Conservation (phyloP, 2,329 filamentous ascomycete species). For the Aureobasidium musti region DNA sequence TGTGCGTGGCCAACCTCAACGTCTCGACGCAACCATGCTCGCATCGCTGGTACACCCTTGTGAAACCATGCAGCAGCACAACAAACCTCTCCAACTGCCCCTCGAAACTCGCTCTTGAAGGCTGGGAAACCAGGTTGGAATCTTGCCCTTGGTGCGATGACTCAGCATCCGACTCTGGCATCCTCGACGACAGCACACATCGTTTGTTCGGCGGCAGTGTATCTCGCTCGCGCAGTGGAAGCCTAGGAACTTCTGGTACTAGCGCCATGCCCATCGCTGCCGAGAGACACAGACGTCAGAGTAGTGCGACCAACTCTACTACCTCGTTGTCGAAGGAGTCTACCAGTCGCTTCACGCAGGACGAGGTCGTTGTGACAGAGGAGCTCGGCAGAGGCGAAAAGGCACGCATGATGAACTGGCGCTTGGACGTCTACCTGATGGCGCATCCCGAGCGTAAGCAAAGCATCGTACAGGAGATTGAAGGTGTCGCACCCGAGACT, state of each 20-base stretch:
- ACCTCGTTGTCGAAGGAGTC: constrained; percentile 36
- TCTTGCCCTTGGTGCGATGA: constrained; percentile 52
- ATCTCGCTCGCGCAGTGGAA: constrained; percentile 38
- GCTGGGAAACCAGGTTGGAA: constrained; percentile 53
- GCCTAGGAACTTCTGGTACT: constrained; percentile 35
- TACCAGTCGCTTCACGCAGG: constrained; percentile 33
- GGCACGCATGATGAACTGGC: constrained; percentile 41
- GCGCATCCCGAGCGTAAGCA: constrained; percentile 38
- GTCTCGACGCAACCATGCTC: constrained; percentile 51
- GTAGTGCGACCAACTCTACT: constrained; percentile 32
- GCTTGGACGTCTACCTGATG: constrained; percentile 41
- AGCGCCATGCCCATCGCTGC: constrained; percentile 30
- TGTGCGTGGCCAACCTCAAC: constrained; percentile 55
- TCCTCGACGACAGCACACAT: constrained; percentile 49
- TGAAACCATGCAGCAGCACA: constrained; percentile 47
- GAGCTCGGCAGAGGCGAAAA: constrained; percentile 38
- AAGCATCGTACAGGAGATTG: constrained; percentile 25
- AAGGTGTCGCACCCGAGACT: background rate
- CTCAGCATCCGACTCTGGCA: constrained; percentile 31
- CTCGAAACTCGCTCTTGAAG: constrained; percentile 49
- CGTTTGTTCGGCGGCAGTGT: constrained; percentile 49
- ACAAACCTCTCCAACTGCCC: constrained; percentile 52
- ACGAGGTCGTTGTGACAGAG: constrained; percentile 24
- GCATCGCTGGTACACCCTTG: constrained; percentile 55
- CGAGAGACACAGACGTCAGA: constrained; percentile 32